A percentile compares a stretch with the other conserved stretches of the same genome.
phyloP scores from a whole-genome alignment of 2,329 filamentous ascomycete species.

The Phyllachora maydis region DNA sequence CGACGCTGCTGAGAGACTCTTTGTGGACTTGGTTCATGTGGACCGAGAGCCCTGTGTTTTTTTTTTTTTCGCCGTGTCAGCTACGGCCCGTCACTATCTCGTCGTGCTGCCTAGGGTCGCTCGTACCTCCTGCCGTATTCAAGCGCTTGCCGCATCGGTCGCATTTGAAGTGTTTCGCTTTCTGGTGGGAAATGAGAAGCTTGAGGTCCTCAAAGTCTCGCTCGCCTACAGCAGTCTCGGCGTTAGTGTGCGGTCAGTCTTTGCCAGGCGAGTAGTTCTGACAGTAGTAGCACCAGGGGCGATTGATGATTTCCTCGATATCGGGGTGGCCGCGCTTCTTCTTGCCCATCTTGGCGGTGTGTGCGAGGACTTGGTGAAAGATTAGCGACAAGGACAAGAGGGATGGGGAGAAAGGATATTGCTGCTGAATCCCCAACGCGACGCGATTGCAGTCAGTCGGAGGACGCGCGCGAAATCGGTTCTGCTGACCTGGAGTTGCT shows the following conservation, averaged over 20 bases:
- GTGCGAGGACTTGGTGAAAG: too few species aligned
- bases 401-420: too few species aligned
- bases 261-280: conserved; percentile 6
- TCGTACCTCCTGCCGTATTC: conserved; percentile 81
- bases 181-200: conserved; percentile 91
- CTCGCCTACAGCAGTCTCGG: conserved; percentile 33
- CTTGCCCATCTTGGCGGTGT: conserved; percentile 55
- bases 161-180: conserved; percentile 99
- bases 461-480: too few species aligned
- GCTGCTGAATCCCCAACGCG: too few species aligned
- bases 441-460: too few species aligned
- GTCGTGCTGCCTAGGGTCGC: too few species aligned
- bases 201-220: conserved; percentile 96
- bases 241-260: conserved; percentile 1
- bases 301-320: conserved; percentile 68
- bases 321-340: conserved; percentile 76
- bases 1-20: conserved; percentile 67
- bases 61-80: too few species aligned
- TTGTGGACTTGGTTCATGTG: conserved; percentile 99
- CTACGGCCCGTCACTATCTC: too few species aligned
- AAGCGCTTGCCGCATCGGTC: conserved; percentile 72
- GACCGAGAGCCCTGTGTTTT: conserved; percentile 75
- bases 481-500: too few species aligned
- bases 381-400: too few species aligned
- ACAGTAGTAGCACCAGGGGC: conserved; percentile 98